Percentiles rank a stretch among this genome's conserved stretches.
Conservation (phyloP, 495 filamentous ascomycete species). For the Annulohypoxylon nitens region DNA sequence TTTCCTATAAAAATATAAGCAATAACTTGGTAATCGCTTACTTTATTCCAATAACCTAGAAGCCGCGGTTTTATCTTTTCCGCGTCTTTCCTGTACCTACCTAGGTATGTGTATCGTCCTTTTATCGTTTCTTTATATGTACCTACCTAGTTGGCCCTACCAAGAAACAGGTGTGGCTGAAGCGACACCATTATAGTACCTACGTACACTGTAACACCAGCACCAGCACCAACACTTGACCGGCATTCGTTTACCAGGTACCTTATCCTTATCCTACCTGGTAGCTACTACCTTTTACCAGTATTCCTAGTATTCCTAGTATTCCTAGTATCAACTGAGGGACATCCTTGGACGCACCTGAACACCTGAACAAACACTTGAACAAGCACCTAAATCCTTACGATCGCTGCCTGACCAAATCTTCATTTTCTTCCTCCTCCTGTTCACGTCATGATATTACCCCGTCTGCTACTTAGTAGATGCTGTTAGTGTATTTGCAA, state of each 20-base stretch:
- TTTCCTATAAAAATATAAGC: too few species aligned
- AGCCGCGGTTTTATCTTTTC: too few species aligned
- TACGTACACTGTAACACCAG: background rate
- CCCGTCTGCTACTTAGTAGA: background rate
- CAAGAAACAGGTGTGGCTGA: background rate
- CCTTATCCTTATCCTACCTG: background rate
- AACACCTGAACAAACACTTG: too few species aligned
- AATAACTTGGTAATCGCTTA: too few species aligned
- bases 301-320: too few species aligned
- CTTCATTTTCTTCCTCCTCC: slow-evolving; percentile 7
- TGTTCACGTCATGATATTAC: slow-evolving; percentile 16
- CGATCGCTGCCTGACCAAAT: slow-evolving; percentile 37
- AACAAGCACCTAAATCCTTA: slow-evolving; percentile 17
- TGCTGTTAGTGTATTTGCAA: background rate
- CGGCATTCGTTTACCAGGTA: slow-evolving; percentile 8
- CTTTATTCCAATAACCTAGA: too few species aligned
- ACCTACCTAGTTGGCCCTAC: background rate
- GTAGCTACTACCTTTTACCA: background rate
- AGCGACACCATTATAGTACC: background rate
- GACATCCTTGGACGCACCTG: background rate
- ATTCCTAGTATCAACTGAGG: background rate
- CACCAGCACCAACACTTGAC: background rate
- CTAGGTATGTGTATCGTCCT: too few species aligned
- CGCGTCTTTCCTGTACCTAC: too few species aligned
- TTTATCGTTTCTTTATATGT: too few species aligned